Conservation (phyloP, 2,329 filamentous ascomycete genomes). For the Clarireedia paspali region DNA sequence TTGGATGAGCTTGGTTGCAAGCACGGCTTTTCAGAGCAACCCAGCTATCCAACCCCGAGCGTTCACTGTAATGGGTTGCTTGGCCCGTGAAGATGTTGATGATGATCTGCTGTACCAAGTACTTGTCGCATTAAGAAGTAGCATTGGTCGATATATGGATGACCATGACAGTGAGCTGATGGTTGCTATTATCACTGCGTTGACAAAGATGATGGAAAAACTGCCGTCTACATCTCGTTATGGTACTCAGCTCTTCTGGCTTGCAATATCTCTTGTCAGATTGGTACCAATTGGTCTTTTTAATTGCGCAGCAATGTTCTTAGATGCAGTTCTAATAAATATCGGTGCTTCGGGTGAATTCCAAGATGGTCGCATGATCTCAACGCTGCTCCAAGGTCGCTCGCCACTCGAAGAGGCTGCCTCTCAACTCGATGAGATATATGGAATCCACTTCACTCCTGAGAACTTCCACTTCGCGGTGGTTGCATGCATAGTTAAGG, state of each 20-base stretch:
- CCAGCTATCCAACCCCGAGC: constrained; percentile 62
- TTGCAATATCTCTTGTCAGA: constrained; percentile 58
- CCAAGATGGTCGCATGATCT: constrained; percentile 50
- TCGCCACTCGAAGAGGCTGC: constrained; percentile 54
- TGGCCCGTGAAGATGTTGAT: constrained; percentile 64
- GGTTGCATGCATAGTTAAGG: constrained; percentile 55
- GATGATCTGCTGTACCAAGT: constrained; percentile 66
- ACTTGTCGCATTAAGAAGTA: constrained; percentile 58
- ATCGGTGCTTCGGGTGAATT: constrained; percentile 55
- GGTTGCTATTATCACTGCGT: constrained; percentile 56
- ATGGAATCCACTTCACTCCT: constrained; percentile 55
- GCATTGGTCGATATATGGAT: constrained; percentile 56
- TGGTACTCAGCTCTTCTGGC: constrained; percentile 62
- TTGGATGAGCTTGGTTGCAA: constrained; percentile 68
- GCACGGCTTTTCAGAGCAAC: constrained; percentile 66
- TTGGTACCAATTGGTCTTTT: constrained; percentile 56
- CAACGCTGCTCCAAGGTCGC: constrained; percentile 53
- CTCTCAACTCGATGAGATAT: constrained; percentile 53
- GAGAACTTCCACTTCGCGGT: constrained; percentile 63
- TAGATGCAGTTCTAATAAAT: constrained; percentile 57
- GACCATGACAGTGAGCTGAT: constrained; percentile 61
- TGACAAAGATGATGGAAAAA: constrained; percentile 66
- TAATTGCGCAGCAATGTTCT: constrained; percentile 57
- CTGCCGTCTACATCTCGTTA: constrained; percentile 60
- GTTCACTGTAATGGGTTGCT: constrained; percentile 64